Percentiles rank a stretch among this genome's conserved stretches.
phyloP scores from a whole-genome alignment of 371 early-diverging fungal species.

The Lichtheimia ornata region DNA sequence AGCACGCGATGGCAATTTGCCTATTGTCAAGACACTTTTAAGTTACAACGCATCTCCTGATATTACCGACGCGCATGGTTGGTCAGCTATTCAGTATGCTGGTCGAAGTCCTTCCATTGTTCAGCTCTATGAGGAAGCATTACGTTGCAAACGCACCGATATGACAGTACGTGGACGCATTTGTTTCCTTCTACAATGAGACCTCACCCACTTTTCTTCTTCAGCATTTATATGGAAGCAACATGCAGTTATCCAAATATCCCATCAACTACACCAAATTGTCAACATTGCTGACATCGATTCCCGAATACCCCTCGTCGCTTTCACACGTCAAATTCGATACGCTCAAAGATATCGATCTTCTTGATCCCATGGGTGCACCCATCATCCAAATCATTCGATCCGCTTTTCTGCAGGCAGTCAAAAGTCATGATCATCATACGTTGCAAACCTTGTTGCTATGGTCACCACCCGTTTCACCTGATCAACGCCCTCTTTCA shows the following conservation, averaged over 20 bases:
- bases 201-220: background rate
- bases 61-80: constrained; percentile 67
- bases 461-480: constrained; percentile 39
- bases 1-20: constrained; percentile 72
- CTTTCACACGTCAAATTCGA: constrained; percentile 52
- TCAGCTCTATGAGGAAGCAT: constrained; percentile 57
- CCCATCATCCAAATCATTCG: constrained; percentile 45
- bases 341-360: constrained; percentile 34
- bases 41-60: constrained; percentile 62
- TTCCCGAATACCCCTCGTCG: constrained; percentile 44
- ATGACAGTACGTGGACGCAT: constrained; percentile 35
- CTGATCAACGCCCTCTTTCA: constrained; percentile 19
- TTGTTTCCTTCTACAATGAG: background rate
- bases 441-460: constrained; percentile 57
- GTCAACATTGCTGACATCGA: constrained; percentile 49
- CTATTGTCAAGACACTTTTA: constrained; percentile 60
- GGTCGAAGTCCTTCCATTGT: constrained; percentile 64
- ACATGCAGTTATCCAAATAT: constrained; percentile 38
- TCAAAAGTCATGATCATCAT: constrained; percentile 62
- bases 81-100: constrained; percentile 74
- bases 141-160: constrained; percentile 54
- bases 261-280: constrained; percentile 54
- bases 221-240: constrained; percentile 15
- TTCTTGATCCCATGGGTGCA: constrained; percentile 33
- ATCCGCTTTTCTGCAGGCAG: constrained; percentile 55